Conservation (phyloP, 2,329 filamentous ascomycete species). For the Penicillium nordicum region DNA sequence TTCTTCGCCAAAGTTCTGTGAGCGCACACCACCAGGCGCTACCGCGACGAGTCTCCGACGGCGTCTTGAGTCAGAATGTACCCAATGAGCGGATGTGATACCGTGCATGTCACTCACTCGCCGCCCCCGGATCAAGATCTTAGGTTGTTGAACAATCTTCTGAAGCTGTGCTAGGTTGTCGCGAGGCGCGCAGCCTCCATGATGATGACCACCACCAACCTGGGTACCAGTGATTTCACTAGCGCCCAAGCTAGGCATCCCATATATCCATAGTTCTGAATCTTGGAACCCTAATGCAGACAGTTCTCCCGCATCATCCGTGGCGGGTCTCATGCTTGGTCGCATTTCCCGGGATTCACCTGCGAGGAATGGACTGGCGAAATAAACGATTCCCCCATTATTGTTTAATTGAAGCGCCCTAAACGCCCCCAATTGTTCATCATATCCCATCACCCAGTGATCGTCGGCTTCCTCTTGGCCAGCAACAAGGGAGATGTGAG, state of each 20-base stretch:
- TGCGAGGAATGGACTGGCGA: slow-evolving; percentile 61
- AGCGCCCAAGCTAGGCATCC: slow-evolving; percentile 57
- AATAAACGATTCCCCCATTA: slow-evolving; percentile 73
- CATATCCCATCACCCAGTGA: slow-evolving; percentile 74
- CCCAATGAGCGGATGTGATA: slow-evolving; percentile 69
- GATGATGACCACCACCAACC: slow-evolving; percentile 18
- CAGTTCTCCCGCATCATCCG: slow-evolving; percentile 67
- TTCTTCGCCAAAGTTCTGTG: slow-evolving; percentile 64
- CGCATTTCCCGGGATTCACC: slow-evolving; percentile 55
- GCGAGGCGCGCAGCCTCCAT: slow-evolving; percentile 13
- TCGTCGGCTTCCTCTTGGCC: slow-evolving; percentile 56
- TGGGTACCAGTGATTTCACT: slow-evolving; percentile 8
- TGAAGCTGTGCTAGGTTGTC: slow-evolving; percentile 31
- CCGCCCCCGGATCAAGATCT: slow-evolving; percentile 66
- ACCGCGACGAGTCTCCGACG: slow-evolving; percentile 61
- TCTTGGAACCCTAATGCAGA: slow-evolving; percentile 71
- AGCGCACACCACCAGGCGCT: slow-evolving; percentile 64
- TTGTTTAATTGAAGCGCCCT: slow-evolving; percentile 73
- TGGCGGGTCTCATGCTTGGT: slow-evolving; percentile 66
- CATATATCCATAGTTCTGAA: slow-evolving; percentile 74
- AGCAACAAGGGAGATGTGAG: slow-evolving; percentile 67
- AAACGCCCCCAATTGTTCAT: slow-evolving; percentile 72
- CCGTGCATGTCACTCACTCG: slow-evolving; percentile 64
- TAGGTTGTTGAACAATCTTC: slow-evolving; percentile 48
- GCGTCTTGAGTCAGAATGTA: slow-evolving; percentile 51